Conservation (phyloP, 2,329 filamentous ascomycete species). For the Penicillium sp. region DNA sequence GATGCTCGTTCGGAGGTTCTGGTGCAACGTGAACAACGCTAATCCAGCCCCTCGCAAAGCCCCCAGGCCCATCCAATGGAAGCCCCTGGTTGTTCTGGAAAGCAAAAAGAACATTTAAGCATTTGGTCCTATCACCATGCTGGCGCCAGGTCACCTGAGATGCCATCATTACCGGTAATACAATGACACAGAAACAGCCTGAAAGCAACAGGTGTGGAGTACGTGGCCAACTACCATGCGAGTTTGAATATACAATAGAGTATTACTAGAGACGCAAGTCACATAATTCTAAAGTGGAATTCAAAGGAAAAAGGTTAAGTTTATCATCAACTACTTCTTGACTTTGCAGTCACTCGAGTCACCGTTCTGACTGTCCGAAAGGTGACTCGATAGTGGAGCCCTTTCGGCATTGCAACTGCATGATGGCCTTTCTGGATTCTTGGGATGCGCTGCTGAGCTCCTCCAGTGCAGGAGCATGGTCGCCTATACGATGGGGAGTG, state of each 20-base stretch:
- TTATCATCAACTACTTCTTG: neutral
- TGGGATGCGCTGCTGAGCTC: neutral
- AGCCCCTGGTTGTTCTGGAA: neutral
- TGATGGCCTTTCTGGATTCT: neutral
- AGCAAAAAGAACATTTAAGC: neutral
- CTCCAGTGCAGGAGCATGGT: neutral
- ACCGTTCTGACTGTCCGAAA: neutral
- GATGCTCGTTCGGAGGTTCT: neutral
- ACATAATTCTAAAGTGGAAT: neutral
- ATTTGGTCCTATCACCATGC: neutral
- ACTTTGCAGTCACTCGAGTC: neutral
- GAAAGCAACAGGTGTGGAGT: conserved; percentile 11
- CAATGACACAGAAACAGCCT: conserved; percentile 16
- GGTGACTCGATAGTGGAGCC: neutral
- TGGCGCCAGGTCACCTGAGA: conserved; percentile 19
- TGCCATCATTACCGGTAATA: conserved; percentile 10
- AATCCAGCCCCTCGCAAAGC: neutral
- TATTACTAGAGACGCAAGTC: neutral
- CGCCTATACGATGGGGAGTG: neutral
- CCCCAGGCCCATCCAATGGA: conserved; percentile 2
- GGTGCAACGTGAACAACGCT: conserved; percentile 5
- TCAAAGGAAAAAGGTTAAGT: neutral
- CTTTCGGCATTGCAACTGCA: neutral
- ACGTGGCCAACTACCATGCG: conserved; percentile 1
- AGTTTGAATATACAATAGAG: neutral